Base-by-base conservation (phyloP, 164 flowering plant genomes). In the Magnolia sinica region DNA sequence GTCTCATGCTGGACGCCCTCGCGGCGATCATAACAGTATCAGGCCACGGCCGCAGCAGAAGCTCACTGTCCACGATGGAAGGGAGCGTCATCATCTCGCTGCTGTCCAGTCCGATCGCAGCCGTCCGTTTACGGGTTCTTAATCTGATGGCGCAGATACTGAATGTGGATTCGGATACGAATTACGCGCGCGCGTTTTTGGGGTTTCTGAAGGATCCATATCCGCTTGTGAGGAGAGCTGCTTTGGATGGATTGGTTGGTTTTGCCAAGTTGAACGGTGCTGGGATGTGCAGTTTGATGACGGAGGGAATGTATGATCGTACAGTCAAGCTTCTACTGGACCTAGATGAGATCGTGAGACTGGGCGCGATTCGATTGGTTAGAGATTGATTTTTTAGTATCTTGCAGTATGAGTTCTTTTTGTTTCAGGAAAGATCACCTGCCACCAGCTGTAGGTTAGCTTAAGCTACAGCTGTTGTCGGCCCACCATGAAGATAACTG, bases 191-290 rank as follows among this genome's bases (percentile, higher is more conserved):
- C 37, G 80, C 90, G 59, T 79, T 92, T 5, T 71, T 93, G 23
- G 91, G 91, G 74, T 91, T 92, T 76, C 86, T 88, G 7, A 86
- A 84, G 85, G 98, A 96, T 73, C 91, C 96, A 7, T 92, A 86
- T 82, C 97, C 99, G 5, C 68, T 75, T 19, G 88, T 94, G 77
- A 84, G 95, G 83, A 79, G 76, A 76, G 84, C 82, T 65, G 91
- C 99, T 23, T 75, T 93, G 79, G 89, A 87, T 66, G 96, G 93
- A 11, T 80, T 95, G 81, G 80, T 80, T 1, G 20, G 77, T 52
- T 52, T 90, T 70, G 75, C 87, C 50, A 74, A 80, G 20, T 65
- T 66, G 29, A 78, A 66, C 51, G 86, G 50, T 14, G 64, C 81
- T 52, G 86, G 87, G 76, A 88, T 82, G 50, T 3, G 65, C 19